Evolutionary conservation across 768 basidiomycete species (phyloP).

Genomic region (Panaeolus cyanescens): DNA sequence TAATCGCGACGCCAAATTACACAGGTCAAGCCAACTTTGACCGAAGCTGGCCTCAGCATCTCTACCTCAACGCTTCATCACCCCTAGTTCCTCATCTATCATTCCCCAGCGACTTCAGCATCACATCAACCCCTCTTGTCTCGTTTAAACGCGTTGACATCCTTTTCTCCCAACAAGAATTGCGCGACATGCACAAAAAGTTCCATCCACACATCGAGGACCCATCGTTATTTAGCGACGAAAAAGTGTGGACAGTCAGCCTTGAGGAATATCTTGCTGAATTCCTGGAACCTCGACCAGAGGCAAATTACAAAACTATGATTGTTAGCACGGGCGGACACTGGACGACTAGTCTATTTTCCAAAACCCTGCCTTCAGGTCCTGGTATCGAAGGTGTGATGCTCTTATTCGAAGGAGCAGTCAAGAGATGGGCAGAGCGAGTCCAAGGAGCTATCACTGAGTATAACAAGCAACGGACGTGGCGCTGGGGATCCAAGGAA

Average conservation of each 20-base stretch:
- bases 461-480: conserved; percentile 20
- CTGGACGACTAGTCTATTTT: conserved; percentile 64
- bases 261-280: conserved; percentile 53
- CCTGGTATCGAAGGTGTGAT: conserved; percentile 57
- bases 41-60: conserved; percentile 63
- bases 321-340: conserved; percentile 68
- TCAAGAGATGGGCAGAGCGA: conserved; percentile 52
- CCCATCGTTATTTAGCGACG: conserved; percentile 55
- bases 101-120: conserved; percentile 55
- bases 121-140: conserved; percentile 59
- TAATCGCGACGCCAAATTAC: conserved; percentile 66
- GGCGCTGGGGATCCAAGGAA: conserved; percentile 13
- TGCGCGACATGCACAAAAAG: conserved; percentile 44
- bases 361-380: conserved; percentile 22
- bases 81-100: conserved; percentile 42
- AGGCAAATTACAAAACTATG: conserved; percentile 60
- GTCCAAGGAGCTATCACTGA: conserved; percentile 41
- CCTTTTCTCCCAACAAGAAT: conserved; percentile 48
- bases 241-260: conserved; percentile 53
- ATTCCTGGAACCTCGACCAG: conserved; percentile 49
- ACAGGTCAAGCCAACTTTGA: conserved; percentile 55
- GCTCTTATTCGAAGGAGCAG: conserved; percentile 58
- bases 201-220: conserved; percentile 29
- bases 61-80: conserved; percentile 62
- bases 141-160: conserved; percentile 69